These are phyloP conservation scores for Ostreobium quekettii DNA, from an alignment of 139 green algal genomes.

Conservation along the genomic window DNA sequence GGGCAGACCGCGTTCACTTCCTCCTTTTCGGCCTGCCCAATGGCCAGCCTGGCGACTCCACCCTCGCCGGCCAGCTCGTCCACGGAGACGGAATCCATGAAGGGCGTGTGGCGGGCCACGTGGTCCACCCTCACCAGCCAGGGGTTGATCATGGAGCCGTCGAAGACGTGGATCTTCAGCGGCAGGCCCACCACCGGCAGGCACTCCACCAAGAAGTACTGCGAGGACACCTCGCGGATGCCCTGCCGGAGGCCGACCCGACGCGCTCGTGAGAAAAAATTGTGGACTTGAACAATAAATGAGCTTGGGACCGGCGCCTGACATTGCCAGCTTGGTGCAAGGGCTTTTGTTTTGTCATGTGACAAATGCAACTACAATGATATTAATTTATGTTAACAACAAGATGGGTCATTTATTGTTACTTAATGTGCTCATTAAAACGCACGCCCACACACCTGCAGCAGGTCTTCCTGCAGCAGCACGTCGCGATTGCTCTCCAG, in stretches of 20 bases:
- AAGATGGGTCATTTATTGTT: too few relatives aligned
- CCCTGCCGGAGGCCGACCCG: too few relatives aligned
- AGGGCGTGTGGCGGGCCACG: not conserved
- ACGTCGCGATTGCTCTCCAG: not conserved
- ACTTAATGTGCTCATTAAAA: too few relatives aligned
- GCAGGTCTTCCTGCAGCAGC: not conserved
- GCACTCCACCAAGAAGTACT: constrained; percentile 3
- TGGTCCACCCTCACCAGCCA: not conserved
- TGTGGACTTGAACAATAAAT: too few relatives aligned
- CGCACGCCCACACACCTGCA: too few relatives aligned
- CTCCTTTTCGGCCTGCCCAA: not conserved
- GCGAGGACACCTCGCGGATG: not conserved
- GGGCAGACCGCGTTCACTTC: not conserved
- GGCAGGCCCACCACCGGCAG: not conserved
- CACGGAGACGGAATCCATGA: not conserved
- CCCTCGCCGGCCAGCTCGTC: not conserved
- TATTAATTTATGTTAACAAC: too few relatives aligned
- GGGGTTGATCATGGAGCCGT: not conserved
- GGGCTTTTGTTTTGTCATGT: too few relatives aligned
- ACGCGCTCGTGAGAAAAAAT: too few relatives aligned
- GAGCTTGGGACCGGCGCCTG: too few relatives aligned
- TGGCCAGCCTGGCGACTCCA: not conserved
- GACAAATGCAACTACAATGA: too few relatives aligned
- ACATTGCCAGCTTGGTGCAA: too few relatives aligned
- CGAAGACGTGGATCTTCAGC: not conserved